Evolutionary conservation across 345 rosid species (phyloP).

Genomic region (Mercurialis annua): DNA sequence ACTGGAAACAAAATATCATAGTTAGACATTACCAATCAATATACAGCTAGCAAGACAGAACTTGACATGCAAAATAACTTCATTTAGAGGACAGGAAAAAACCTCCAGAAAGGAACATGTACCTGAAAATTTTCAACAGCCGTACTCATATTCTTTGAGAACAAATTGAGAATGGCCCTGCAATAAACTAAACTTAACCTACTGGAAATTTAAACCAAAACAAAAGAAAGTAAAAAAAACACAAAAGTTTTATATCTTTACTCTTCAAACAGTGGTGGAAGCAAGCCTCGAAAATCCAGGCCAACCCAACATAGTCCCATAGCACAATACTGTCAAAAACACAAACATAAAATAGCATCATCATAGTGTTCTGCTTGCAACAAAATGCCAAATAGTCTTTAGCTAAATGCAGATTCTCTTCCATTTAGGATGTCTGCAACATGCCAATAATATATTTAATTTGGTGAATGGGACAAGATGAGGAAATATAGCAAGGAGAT

Average conservation of each 20-base stretch:
- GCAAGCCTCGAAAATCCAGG: slow-evolving; percentile 92
- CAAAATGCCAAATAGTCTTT: not conserved
- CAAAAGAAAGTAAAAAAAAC: not conserved
- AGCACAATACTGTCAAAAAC: slow-evolving; percentile 72
- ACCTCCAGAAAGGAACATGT: slow-evolving; percentile 7
- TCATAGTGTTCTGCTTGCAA: slow-evolving; percentile 6
- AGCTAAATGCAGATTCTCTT: slow-evolving; percentile 3
- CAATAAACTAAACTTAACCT: slow-evolving; percentile 23
- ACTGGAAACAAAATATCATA: slow-evolving; percentile 48
- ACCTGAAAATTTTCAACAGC: slow-evolving; percentile 95
- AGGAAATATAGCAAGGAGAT: not conserved
- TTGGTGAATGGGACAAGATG: not conserved
- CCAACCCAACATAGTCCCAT: slow-evolving; percentile 98
- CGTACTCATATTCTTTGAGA: slow-evolving; percentile 77
- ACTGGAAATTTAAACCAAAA: not conserved
- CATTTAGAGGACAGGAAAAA: not conserved
- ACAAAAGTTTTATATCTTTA: slow-evolving; percentile 34
- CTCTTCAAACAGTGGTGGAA: slow-evolving; percentile 92
- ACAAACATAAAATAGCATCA: slow-evolving; percentile 10
- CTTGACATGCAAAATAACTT: not conserved
- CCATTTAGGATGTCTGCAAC: not conserved
- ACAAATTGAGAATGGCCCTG: slow-evolving; percentile 90
- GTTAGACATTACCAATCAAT: slow-evolving; percentile 23
- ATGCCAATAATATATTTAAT: not conserved
- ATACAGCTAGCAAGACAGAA: slow-evolving; percentile 10